Evolutionary conservation across 1,284 basidiomycete species (phyloP).

Genomic region (Cryptococcus amylolentus): DNA sequence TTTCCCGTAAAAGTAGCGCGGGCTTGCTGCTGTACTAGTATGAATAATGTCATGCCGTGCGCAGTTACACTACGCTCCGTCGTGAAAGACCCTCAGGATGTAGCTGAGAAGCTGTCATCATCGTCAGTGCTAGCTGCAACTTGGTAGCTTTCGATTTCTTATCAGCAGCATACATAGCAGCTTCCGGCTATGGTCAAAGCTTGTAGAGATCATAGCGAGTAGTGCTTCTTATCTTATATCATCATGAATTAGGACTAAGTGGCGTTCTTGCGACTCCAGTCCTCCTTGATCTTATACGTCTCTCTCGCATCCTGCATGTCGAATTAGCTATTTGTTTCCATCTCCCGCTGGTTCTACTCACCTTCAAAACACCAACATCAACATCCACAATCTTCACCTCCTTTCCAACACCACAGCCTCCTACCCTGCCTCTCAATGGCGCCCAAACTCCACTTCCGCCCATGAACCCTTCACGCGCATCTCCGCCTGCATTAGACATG

Average conservation of each 20-base stretch:
- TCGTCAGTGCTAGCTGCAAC: no score
- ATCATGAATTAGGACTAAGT: conserved; percentile 4
- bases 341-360: conserved; percentile 6
- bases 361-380: conserved; percentile 30
- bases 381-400: conserved; percentile 27
- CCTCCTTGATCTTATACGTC: conserved; percentile 41
- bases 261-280: conserved; percentile 14
- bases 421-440: conserved; percentile 33
- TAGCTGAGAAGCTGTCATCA: no score
- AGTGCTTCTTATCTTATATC: not conserved
- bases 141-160: no score
- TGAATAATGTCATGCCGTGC: no score
- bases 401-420: conserved; percentile 15
- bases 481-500: conserved; percentile 46
- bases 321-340: not conserved
- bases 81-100: no score
- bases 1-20: not conserved
- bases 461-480: conserved; percentile 34
- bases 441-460: conserved; percentile 42
- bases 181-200: not conserved
- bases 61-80: no score
- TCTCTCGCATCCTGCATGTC: conserved; percentile 21
- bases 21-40: not conserved
- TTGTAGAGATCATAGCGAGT: not conserved
- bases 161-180: no score